Evolutionary conservation across 208 protist genomes (phyloP), one percentile per base, ranked within the genome.

Genomic region (Acanthamoeba triangularis): DNA sequence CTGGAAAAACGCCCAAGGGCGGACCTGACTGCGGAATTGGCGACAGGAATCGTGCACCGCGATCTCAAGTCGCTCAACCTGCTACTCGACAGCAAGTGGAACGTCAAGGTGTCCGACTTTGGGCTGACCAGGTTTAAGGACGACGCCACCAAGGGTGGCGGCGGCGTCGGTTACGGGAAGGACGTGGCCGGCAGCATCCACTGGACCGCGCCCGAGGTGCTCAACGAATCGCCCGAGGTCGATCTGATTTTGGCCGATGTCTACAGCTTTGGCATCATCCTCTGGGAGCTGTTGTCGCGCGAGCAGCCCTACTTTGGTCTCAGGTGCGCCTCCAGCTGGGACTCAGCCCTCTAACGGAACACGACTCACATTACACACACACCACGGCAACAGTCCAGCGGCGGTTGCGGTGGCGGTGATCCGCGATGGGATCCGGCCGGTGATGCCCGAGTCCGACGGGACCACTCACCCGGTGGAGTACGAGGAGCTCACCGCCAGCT

Each of bases 41-140:
- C 61, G 61, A 1, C 61, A 67, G 28, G 61, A 1, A 41, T 41
- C 37, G 37, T 41, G 37, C 37, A 41, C 37, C 37, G 37, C 37
- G 37, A 41, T 41, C 37, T 41, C 37, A 41, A 41, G 37, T 41
- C 37, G 37, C 37, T 41, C 37, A 41, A 41, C 3, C 37, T 41
- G 37, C 37, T 41, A 1, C 37, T 41, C 37, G 37, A 41, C 37
- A 41, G 37, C 37, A 41, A 41, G 37, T 67, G 61, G 61, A 67
- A 67, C 61, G 61, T 67, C 23, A 67, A 41, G 37, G 37, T 41
- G 37, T 3, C 3, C 37, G 87, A 93, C 4, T 93, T 93, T 74
- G 87, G 87, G 0, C 35, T 93, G 0, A 93, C 90, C 28, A 94
- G 82, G 30, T 74, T 94, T 37, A 74, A 59, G 69, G 90, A 94